These are phyloP conservation scores for Solanum paucissectum DNA, from an alignment of 257 asterid genomes.

Conservation along the genomic window DNA sequence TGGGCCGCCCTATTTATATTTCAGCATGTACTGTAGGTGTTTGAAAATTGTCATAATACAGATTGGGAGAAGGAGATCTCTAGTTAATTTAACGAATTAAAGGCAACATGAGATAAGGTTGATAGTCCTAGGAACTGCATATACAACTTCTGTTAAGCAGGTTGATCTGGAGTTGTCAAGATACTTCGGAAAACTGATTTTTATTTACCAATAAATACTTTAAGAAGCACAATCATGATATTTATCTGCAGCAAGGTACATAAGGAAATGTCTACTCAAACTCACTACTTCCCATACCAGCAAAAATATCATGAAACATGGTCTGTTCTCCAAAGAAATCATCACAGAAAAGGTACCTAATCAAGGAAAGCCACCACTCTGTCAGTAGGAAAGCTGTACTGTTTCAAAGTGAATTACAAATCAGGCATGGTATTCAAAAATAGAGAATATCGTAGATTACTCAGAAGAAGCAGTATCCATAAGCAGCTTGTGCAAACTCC, in stretches of 20 bases:
- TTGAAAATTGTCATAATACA: neutral
- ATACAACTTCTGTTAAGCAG: neutral
- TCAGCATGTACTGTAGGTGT: neutral
- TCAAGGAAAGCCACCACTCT: neutral
- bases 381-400: neutral
- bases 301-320: conserved; percentile 79
- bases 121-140: neutral
- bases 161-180: neutral
- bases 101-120: neutral
- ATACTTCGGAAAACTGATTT: neutral
- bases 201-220: neutral
- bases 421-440: neutral
- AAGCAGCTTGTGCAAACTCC: conserved; percentile 98
- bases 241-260: neutral
- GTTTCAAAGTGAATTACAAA: neutral
- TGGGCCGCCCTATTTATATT: neutral
- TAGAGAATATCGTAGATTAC: conserved; percentile 27
- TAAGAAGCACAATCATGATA: neutral
- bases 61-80: neutral
- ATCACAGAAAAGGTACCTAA: conserved; percentile 94
- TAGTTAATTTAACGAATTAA: neutral
- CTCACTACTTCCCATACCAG: conserved; percentile 43
- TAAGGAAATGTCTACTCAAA: neutral
- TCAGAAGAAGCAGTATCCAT: conserved; percentile 99
- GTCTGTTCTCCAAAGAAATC: conserved; percentile 94